These are phyloP conservation scores for Vitis hybrid DNA, from an alignment of 177 flowering plant species.

Conservation along the genomic window DNA sequence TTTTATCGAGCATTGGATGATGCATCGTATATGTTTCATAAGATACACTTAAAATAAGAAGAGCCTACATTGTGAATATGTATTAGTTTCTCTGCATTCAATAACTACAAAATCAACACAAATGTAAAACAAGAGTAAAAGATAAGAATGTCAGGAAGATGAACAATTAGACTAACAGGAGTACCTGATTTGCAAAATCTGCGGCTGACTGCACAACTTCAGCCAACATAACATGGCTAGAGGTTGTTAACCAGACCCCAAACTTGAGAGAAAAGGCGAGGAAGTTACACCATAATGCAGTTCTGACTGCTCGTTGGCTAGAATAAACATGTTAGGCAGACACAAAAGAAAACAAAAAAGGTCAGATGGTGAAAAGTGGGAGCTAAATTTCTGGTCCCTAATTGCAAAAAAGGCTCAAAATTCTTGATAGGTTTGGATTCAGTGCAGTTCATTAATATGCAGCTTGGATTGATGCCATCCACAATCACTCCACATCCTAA, in stretches of 20 bases:
- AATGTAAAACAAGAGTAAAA: background rate
- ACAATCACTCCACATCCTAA: too few species aligned
- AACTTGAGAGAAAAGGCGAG: conserved; percentile 96
- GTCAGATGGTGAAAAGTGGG: background rate
- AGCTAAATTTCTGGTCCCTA: background rate
- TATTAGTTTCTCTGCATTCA: conserved; percentile 27
- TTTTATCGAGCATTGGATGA: too few species aligned
- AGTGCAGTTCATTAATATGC: too few species aligned
- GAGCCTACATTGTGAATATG: conserved; percentile 62
- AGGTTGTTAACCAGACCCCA: conserved; percentile 86
- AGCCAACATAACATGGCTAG: conserved; percentile 97
- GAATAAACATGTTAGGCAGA: conserved; percentile 2
- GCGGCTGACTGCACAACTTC: conserved; percentile 95
- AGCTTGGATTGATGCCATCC: too few species aligned
- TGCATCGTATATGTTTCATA: too few species aligned
- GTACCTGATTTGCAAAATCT: conserved; percentile 97
- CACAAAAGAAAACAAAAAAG: background rate
- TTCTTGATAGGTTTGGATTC: too few species aligned
- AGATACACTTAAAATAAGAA: conserved; percentile 25
- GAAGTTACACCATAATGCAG: conserved; percentile 96
- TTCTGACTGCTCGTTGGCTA: conserved; percentile 94
- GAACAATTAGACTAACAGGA: background rate
- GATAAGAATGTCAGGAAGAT: background rate
- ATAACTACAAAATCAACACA: conserved; percentile 1
- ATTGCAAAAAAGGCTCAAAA: background rate